phyloP scores from a whole-genome alignment of 108 stramenopile species.

The Fragilariopsis cylindrus region DNA sequence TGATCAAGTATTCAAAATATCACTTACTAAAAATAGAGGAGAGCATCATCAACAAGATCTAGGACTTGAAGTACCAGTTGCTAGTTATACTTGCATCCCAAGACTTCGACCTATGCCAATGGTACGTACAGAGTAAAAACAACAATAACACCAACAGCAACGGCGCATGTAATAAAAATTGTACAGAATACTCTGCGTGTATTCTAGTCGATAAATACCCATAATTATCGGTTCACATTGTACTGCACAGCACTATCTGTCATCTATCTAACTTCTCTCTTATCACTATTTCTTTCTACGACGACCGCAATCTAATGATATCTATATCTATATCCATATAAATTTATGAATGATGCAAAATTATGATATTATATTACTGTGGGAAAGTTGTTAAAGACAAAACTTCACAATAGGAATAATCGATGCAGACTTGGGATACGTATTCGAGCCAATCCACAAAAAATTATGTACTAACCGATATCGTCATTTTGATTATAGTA shows the following conservation, averaged over 20 bases:
- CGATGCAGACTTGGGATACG: conserved; percentile 45
- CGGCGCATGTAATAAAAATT: no score
- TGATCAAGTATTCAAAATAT: conserved; percentile 34
- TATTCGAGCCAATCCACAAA: conserved; percentile 62
- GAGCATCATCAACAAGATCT: neutral
- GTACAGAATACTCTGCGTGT: no score
- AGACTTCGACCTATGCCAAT: conserved; percentile 53
- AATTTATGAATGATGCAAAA: no score
- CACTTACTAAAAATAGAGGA: neutral
- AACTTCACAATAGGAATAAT: conserved; percentile 26
- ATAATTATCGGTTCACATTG: no score
- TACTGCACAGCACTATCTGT: no score
- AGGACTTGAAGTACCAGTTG: conserved; percentile 26
- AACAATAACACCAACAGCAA: neutral
- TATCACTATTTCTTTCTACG: no score
- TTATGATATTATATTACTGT: no score
- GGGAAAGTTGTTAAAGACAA: conserved; percentile 51
- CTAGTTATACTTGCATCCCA: conserved; percentile 39
- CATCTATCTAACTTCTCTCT: no score
- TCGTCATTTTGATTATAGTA: conserved; percentile 56
- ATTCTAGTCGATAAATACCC: no score
- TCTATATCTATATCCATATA: no score
- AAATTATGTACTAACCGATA: conserved; percentile 28
- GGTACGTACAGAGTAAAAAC: conserved; percentile 34
- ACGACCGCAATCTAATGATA: no score